Base-by-base conservation (phyloP, 305 asterid species). In the Fraxinus ornus region DNA sequence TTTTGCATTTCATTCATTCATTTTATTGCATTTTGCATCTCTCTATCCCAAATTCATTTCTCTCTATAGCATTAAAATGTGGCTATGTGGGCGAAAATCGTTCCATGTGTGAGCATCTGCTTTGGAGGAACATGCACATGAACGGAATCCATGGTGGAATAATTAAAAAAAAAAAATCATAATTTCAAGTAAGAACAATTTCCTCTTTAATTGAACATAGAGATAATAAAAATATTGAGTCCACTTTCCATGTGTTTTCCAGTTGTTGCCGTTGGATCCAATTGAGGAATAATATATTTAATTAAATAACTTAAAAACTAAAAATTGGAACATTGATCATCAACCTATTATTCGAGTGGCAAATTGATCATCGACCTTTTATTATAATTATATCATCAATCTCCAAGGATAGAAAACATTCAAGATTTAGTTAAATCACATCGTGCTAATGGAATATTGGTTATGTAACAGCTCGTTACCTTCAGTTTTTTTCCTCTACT, bases 161-260 rank as follows among this genome's bases (percentile, higher is more conserved):
- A 66, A 66, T 55, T 75, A 84, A 81, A 62, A 24, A 24, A 24
- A 24, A n/a, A 55, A 79, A 55, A 57, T n/a, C 33, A 57, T 32
- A 77, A 79, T 86, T 79, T 79, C 68, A 81, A 79, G 9, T 77
- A 73, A 80, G 85, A 73, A 84, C 73, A 76, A 55, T 7, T 62
- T 81, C 60, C 24, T 32, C 71, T n/a, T 79, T 22, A 72, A 35
- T 79, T 85, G 77, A 77, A 77, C 39, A 80, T 41, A 44, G 22
- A 36, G 30, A 76, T 64, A 44, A 35, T 5, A 35, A 33, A 32
- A 32, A 32, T 73, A n/a, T 6, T 39, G 55, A 12, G 83, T 80
- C 88, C 84, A 85, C 90, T 82, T 81, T 82, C 91, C 91, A 89
- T 89, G 92, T 88, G 92, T 86, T 86, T 77, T 83, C 88, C 88